Conservation (phyloP, 331 rosid genomes). For the Quercus phellos region DNA sequence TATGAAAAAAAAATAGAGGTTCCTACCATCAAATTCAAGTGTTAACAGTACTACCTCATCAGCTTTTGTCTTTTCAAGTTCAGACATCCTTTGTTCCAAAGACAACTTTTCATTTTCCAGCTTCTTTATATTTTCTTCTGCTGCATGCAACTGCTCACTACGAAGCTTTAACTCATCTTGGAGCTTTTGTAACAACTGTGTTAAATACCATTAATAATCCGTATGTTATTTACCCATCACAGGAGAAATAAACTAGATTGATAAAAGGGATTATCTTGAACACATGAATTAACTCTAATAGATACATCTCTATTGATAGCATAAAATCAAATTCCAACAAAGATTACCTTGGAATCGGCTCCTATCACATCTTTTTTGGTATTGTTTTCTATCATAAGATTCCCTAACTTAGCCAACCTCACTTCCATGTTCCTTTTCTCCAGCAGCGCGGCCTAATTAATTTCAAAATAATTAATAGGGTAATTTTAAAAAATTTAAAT, state of each 20-base stretch:
- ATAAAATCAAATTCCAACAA: background rate
- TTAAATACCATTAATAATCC: constrained; percentile 4
- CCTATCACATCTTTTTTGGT: constrained; percentile 41
- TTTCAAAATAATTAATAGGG: constrained; percentile 12
- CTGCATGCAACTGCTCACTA: constrained; percentile 49
- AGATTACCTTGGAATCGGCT: constrained; percentile 55
- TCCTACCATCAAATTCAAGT: constrained; percentile 7
- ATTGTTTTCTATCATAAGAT: constrained; percentile 42
- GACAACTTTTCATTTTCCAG: constrained; percentile 49
- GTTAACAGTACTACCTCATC: constrained; percentile 52
- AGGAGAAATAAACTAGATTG: background rate
- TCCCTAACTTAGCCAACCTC: constrained; percentile 55
- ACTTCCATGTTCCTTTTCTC: constrained; percentile 73
- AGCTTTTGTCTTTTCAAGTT: constrained; percentile 52
- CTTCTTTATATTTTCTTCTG: constrained; percentile 62
- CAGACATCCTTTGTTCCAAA: constrained; percentile 52
- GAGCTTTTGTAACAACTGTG: constrained; percentile 51
- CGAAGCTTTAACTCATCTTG: constrained; percentile 65
- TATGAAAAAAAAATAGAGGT: constrained; percentile 10
- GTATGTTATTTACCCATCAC: constrained; percentile 1
- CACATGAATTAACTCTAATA: constrained; percentile 10
- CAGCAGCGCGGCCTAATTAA: constrained; percentile 49
- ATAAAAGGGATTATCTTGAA: background rate
- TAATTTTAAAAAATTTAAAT: background rate
- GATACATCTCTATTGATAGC: background rate